These are phyloP conservation scores for Penicillium sp. DNA, from an alignment of 2,329 filamentous ascomycete species.

Conservation along the genomic window DNA sequence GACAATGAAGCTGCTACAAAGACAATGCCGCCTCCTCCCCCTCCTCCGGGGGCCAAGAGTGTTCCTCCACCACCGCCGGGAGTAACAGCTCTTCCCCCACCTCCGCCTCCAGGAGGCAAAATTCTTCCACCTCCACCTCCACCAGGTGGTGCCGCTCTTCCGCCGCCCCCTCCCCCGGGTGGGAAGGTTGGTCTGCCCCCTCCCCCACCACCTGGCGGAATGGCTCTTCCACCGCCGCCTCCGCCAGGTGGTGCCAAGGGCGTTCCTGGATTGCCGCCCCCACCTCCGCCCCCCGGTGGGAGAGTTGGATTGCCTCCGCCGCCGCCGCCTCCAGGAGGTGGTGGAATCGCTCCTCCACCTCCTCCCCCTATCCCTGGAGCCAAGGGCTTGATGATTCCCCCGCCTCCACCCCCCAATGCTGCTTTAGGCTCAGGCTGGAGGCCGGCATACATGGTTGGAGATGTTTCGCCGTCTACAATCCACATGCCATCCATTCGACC, in stretches of 20 bases:
- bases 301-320: slow-evolving; percentile 30
- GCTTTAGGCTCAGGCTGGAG: slow-evolving; percentile 52
- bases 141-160: slow-evolving; percentile 8
- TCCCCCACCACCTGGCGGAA: slow-evolving; percentile 43
- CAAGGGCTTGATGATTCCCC: slow-evolving; percentile 51
- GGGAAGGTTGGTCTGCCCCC: slow-evolving; percentile 49
- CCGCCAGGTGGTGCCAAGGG: slow-evolving; percentile 43
- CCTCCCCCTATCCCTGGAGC: slow-evolving; percentile 45
- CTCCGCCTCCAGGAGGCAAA: slow-evolving; percentile 12
- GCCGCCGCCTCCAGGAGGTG: slow-evolving; percentile 32
- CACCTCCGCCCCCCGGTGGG: slow-evolving; percentile 44
- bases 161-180: slow-evolving; percentile 23
- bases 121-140: slow-evolving; percentile 26
- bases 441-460: slow-evolving; percentile 71
- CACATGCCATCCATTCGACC: slow-evolving; percentile 78
- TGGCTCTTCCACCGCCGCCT: slow-evolving; percentile 39
- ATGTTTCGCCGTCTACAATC: slow-evolving; percentile 57
- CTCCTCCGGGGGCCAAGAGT: slow-evolving; percentile 4
- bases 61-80: slow-evolving; percentile 24
- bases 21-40: slow-evolving; percentile 15
- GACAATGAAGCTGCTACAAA: slow-evolving; percentile 10
- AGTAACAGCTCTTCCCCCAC: slow-evolving; percentile 33
- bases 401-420: slow-evolving; percentile 64
- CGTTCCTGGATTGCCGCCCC: slow-evolving; percentile 42
- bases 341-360: slow-evolving; percentile 48